Base-by-base conservation (phyloP, 331 rosid species). In the Malus hybrid region DNA sequence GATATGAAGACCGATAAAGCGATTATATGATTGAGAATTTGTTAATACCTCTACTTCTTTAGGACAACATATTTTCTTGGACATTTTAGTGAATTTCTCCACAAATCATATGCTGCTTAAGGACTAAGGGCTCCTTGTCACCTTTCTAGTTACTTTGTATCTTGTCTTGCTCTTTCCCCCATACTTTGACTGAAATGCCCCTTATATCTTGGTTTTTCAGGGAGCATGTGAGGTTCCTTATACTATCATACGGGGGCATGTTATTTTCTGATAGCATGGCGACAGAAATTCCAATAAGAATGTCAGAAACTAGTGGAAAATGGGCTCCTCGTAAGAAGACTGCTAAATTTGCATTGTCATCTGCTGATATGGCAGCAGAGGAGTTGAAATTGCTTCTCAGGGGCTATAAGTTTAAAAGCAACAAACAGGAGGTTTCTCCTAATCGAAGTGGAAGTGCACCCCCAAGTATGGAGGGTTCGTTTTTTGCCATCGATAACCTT, bases 371-470 rank as follows among this genome's bases (percentile, higher is more conserved):
- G 86, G 85, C 74, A 5, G 80, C 85, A 6, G 91, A 85, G 77
- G 91, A 85, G 74, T 78, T 87, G 77, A 80, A 85, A 70, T 60
- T 82, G 67, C 86, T 87, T 76, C 66, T 87, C 72, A 82, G 80
- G 62, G 84, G 83, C 73, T 86, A 80, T 61, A 79, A 82, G 55
- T 73, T 84, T 77, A 82, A 78, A 16, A 79, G 84, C 32, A 71
- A 70, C n/a, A 69, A 80, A 56, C 84, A 69, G 63, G 88, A 88
- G 63, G 81, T 22, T 33, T 70, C 82, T 11, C 88, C 92, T 76
- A 82, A 82, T 67, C 85, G 92, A 46, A 88, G 92, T 84, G 92
- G 90, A 74, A 88, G 90, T 82, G 92, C 90, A 66, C 92, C 92
- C 78, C 92, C 92, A 68, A 86, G 85, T 81, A 88, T 88, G 83